Evolutionary conservation across 2,329 filamentous ascomycete species (phyloP).

Genomic region (Orbilia javanica): DNA sequence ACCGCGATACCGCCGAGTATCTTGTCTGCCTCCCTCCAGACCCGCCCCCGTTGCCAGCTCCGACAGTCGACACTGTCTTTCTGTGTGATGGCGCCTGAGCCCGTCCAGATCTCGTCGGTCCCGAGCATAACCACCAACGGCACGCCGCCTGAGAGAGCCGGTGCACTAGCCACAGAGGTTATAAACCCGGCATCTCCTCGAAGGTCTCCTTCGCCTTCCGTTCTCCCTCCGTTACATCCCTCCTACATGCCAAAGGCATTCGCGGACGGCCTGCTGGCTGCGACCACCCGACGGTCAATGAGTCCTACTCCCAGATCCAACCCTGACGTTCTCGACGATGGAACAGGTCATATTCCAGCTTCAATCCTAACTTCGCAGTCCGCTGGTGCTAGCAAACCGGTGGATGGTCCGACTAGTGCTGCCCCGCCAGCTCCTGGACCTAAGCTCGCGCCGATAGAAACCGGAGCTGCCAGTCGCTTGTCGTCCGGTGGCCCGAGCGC

Average conservation of each 20-base stretch:
- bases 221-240: conserved; percentile 49
- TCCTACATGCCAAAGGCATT: conserved; percentile 41
- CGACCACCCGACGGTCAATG: conserved; percentile 40
- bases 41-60: neutral
- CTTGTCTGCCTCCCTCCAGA: neutral
- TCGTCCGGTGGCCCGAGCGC: conserved; percentile 45
- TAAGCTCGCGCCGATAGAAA: conserved; percentile 54
- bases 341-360: conserved; percentile 53
- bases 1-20: neutral
- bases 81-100: conserved; percentile 56
- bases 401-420: conserved; percentile 38
- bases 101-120: conserved; percentile 55
- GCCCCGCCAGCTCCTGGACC: conserved; percentile 51
- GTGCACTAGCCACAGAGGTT: conserved; percentile 53
- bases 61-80: conserved; percentile 19
- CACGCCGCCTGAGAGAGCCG: conserved; percentile 55
- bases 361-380: conserved; percentile 50
- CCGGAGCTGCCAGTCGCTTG: conserved; percentile 34
- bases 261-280: conserved; percentile 44
- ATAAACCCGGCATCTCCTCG: conserved; percentile 53
- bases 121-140: conserved; percentile 58
- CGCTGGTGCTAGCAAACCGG: conserved; percentile 35
- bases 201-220: conserved; percentile 51
- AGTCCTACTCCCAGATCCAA: conserved; percentile 42
- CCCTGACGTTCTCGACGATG: conserved; percentile 38